A percentile compares a stretch with the other conserved stretches of the same genome.
These are phyloP conservation scores for Lodderomyces parapsilosis DNA, from an alignment of 1,139 yeast species.

Conservation along the genomic window DNA sequence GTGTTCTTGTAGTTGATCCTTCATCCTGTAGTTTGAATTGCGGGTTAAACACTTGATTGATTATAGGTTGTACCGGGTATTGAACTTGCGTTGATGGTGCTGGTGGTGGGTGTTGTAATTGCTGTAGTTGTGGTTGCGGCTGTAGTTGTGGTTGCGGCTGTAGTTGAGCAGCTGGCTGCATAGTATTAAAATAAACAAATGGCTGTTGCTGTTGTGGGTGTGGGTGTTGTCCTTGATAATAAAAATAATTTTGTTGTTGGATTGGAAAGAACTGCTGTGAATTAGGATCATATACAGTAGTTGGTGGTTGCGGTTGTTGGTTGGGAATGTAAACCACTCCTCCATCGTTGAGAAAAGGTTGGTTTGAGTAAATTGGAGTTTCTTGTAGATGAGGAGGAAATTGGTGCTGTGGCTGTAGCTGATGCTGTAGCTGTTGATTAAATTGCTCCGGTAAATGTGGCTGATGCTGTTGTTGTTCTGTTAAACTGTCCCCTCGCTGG, in stretches of 20 bases:
- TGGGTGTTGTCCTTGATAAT: constrained; percentile 1
- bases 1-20: neutral
- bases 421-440: constrained; percentile 8
- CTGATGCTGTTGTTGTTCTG: constrained; percentile 11
- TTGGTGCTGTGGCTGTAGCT: constrained; percentile 8
- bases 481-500: constrained; percentile 2
- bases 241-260: neutral
- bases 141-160: constrained; percentile 3
- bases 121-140: constrained; percentile 1
- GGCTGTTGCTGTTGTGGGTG: constrained; percentile 8
- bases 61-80: neutral
- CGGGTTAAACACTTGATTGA: constrained; percentile 3
- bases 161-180: constrained; percentile 1
- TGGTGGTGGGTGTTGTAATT: constrained; percentile 6
- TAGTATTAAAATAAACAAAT: neutral
- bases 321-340: neutral
- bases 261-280: neutral
- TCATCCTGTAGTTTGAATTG: constrained; percentile 2
- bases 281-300: neutral
- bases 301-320: neutral
- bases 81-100: constrained; percentile 7
- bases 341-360: neutral
- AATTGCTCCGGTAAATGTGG: constrained; percentile 10
- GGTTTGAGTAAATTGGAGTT: neutral
- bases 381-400: constrained; percentile 4